Evolutionary conservation across 139 green algal species (phyloP).

Genomic region (Nannochloris sp.): DNA sequence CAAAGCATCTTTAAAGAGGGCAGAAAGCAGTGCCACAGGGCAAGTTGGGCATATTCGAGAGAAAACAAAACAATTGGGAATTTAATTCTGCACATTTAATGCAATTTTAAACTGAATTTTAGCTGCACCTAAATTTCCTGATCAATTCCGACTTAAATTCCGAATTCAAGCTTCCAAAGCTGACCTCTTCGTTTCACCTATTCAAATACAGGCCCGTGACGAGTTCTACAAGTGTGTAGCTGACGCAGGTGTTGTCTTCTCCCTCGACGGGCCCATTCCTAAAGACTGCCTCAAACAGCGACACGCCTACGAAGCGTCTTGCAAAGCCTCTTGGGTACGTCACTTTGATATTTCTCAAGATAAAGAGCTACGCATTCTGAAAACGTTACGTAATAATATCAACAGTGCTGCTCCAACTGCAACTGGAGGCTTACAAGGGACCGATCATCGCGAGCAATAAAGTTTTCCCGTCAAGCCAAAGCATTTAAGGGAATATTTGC

Average conservation of each 20-base stretch:
- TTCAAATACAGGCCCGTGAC: constrained; percentile 44
- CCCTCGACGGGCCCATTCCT: constrained; percentile 22
- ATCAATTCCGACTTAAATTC: too few relatives aligned
- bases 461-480: too few relatives aligned
- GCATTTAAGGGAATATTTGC: too few relatives aligned
- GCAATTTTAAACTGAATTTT: too few relatives aligned
- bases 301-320: constrained; percentile 42
- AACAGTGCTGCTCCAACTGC: constrained; percentile 14
- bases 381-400: constrained; percentile 43
- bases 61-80: too few relatives aligned
- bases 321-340: constrained; percentile 57
- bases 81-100: too few relatives aligned
- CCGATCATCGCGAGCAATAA: constrained; percentile 10
- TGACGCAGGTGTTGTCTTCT: constrained; percentile 28
- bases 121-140: too few relatives aligned
- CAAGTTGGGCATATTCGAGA: too few relatives aligned
- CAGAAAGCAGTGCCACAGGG: too few relatives aligned
- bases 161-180: too few relatives aligned
- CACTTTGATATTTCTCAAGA: constrained; percentile 68
- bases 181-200: too few relatives aligned
- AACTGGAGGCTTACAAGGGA: constrained; percentile 37
- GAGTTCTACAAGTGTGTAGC: constrained; percentile 51
- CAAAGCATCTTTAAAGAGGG: too few relatives aligned
- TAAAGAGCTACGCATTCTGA: constrained; percentile 31
- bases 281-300: constrained; percentile 40